Conservation (phyloP, 257 asterid genomes). For the Avicennia marina region DNA sequence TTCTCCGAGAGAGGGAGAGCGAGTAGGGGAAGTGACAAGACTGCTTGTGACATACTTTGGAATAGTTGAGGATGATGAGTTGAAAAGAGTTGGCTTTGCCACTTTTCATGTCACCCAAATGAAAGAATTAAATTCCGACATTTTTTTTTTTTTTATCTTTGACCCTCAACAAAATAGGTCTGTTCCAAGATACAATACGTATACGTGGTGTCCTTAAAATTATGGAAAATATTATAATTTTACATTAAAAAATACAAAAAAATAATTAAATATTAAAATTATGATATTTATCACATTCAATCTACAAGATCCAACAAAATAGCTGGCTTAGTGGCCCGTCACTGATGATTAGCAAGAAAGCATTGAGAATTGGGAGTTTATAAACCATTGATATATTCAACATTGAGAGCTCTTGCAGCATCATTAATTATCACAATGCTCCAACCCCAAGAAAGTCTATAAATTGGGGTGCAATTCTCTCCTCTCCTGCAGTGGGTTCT, state of each 20-base stretch:
- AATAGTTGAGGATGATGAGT: conserved; percentile 17
- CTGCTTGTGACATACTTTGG: conserved; percentile 13
- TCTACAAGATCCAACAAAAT: no score
- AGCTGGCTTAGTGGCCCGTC: no score
- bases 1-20: background rate
- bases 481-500: conserved; percentile 22
- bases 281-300: no score
- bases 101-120: background rate
- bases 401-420: no score
- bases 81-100: conserved; percentile 13
- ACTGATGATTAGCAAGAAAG: no score
- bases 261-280: no score
- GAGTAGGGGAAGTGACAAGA: conserved; percentile 10
- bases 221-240: no score
- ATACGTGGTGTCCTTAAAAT: no score
- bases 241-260: no score
- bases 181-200: background rate
- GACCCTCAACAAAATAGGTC: conserved; percentile 1
- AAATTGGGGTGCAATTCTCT: conserved; percentile 50
- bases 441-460: conserved; percentile 98
- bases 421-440: no score
- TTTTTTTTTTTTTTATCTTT: background rate
- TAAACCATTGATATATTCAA: no score
- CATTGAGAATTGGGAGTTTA: no score
- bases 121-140: background rate